These are phyloP conservation scores for Xylaria sp. DNA, from an alignment of 2,329 filamentous ascomycete species.

Conservation along the genomic window DNA sequence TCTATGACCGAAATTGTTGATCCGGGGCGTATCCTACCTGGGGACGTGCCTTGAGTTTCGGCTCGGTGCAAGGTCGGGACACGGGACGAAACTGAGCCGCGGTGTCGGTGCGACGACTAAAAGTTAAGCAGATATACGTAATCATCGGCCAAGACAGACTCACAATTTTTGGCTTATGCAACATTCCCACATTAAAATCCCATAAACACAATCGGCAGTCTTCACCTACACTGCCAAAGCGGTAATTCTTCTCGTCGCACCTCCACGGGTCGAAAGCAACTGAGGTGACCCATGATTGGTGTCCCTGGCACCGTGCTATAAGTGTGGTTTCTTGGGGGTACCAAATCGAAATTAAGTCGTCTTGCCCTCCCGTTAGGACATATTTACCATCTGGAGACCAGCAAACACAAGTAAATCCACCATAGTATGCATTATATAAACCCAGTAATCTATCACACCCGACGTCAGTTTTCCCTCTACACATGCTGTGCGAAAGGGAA, in stretches of 20 bases:
- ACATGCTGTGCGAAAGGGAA: slow-evolving; percentile 1
- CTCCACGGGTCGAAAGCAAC: slow-evolving; percentile 97
- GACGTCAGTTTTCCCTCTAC: slow-evolving; percentile 22
- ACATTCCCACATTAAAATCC: slow-evolving; percentile 98
- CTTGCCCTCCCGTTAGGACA: slow-evolving; percentile 92
- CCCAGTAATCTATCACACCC: slow-evolving; percentile 73
- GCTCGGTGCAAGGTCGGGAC: slow-evolving; percentile 62
- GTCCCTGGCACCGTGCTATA: slow-evolving; percentile 91
- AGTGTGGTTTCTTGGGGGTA: slow-evolving; percentile 83
- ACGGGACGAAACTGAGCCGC: slow-evolving; percentile 64
- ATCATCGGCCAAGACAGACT: slow-evolving; percentile 52
- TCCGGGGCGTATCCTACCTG: slow-evolving; percentile 73
- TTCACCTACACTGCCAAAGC: slow-evolving; percentile 95
- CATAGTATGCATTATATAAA: slow-evolving; percentile 91
- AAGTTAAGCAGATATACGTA: slow-evolving; percentile 9
- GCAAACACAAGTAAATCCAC: slow-evolving; percentile 89
- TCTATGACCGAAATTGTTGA: slow-evolving; percentile 68
- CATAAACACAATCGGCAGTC: slow-evolving; percentile 90
- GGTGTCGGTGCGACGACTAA: slow-evolving; percentile 65
- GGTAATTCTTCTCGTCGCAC: slow-evolving; percentile 93
- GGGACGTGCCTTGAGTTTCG: slow-evolving; percentile 68
- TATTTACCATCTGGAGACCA: slow-evolving; percentile 99
- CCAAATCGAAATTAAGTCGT: slow-evolving; percentile 97
- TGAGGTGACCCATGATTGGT: slow-evolving; percentile 93
- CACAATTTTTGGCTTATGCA: slow-evolving; percentile 88